Evolutionary conservation across 352 stramenopile genomes (phyloP), one percentile per base, ranked within the genome.

Genomic region (Phytopythium chamaehyphon): DNA sequence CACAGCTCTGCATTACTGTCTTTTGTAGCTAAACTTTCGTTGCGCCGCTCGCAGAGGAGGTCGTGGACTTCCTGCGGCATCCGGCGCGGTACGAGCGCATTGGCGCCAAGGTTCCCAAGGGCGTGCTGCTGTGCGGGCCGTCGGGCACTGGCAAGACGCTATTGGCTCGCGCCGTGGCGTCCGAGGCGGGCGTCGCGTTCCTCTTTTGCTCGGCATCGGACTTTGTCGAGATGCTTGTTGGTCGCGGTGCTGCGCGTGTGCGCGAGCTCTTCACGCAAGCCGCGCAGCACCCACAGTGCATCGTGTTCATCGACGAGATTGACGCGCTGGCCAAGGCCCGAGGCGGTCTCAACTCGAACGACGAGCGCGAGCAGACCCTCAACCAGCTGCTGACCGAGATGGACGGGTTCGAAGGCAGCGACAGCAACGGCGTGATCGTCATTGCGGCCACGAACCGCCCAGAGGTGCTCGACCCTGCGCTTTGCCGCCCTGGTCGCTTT

Each of bases 261-360:
- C 83, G 95, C 52, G 88, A 97, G 47, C 74, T 98, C 23, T 98
- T 98, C 69, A 92, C 74, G 21, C 87, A 98, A 65, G 95, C 93
- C 3, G 88, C 92, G 60, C 95, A 98, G 76, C 69, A 98, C 82
- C 59, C 90, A 26, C 94, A 95, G 23, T 98, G 94, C 59, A 98
- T 98, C 60, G 97, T 98, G 61, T 98, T 98, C 65, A 98, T 98
- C 59, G 95, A 98, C 68, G 95, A 98, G 57, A 97, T 98, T 61
- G 95, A 98, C 77, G 93, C 95, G 21, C 73, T 98, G 14, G 83
- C 83, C 21, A 92, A 92, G 47, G 81, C 81, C 0, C 73, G 88
- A n/a, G 84, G 86, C 10, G 88, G 88, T 1, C 63, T 95, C 37
- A 93, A 92, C 61, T 90, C 81, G 39, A 98, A 98, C 62, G 95